Percentiles rank a stretch among this genome's conserved stretches.
These are phyloP conservation scores for Saksenaea vasiformis DNA, from an alignment of 371 early-diverging fungal species.

Conservation along the genomic window DNA sequence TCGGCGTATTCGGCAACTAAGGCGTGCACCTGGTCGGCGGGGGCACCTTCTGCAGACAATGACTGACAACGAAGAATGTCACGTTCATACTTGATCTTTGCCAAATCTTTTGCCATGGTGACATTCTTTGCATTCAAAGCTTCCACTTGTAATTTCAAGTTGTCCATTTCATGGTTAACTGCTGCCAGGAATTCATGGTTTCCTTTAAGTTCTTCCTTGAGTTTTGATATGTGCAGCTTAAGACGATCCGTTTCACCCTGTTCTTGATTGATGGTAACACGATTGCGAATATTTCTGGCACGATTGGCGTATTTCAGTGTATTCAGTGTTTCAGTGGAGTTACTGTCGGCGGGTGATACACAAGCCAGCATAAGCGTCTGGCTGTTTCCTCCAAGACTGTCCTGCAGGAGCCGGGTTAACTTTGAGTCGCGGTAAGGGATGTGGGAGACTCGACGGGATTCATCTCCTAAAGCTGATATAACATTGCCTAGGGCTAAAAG, in stretches of 20 bases:
- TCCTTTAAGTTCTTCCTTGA: slow-evolving; percentile 40
- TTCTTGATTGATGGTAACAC: slow-evolving; percentile 49
- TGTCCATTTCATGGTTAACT: slow-evolving; percentile 48
- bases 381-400: slow-evolving; percentile 91
- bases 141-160: slow-evolving; percentile 31
- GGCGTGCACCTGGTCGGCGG: neutral
- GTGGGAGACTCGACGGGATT: slow-evolving; percentile 63
- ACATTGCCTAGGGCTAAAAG: slow-evolving; percentile 98
- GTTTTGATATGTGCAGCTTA: slow-evolving; percentile 28
- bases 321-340: slow-evolving; percentile 85
- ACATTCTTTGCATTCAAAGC: slow-evolving; percentile 15
- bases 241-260: slow-evolving; percentile 23
- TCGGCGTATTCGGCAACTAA: slow-evolving; percentile 22
- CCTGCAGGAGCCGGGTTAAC: slow-evolving; percentile 93
- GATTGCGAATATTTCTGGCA: slow-evolving; percentile 85
- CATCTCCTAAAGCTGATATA: slow-evolving; percentile 94
- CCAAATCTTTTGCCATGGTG: slow-evolving; percentile 21
- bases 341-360: slow-evolving; percentile 74
- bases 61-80: slow-evolving; percentile 20
- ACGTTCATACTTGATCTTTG: slow-evolving; percentile 27
- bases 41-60: neutral
- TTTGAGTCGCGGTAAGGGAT: slow-evolving; percentile 98
- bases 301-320: slow-evolving; percentile 93
- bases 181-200: slow-evolving; percentile 43
- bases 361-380: slow-evolving; percentile 93